Base-by-base conservation (phyloP, 1,284 basidiomycete species). In the Ceraceosorus guamensis region DNA sequence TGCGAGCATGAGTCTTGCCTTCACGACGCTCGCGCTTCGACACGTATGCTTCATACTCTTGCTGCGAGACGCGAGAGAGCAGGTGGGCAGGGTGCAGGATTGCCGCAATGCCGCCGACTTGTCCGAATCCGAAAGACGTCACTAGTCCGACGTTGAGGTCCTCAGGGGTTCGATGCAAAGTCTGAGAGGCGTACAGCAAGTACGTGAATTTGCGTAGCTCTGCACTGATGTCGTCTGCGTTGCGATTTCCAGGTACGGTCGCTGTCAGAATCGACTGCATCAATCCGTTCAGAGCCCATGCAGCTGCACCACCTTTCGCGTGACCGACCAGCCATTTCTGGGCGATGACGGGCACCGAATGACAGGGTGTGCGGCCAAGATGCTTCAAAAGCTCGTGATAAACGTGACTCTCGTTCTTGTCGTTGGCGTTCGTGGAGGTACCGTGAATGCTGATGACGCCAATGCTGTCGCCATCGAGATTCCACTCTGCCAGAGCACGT, bases 51-150 rank as follows among this genome's bases (percentile, higher is more conserved):
- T 85, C 83, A 70, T 91, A 93, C 61, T 82, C 77, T 33, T 83
- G 80, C 2, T 86, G 82, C 62, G 88, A 84, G 46, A 97, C 79
- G 11, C 87, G 82, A 53, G 86, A 93, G 65, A 91, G 86, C 62
- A 96, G 82, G 80, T 90, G 91, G 66, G 89, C 87, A 51, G 95
- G 91, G 78, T 98, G 87, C 56, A 98, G 77, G 67, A 96, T 81
- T 62, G 93, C 82, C 49, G 85, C 87, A 61, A 87, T 89, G 61
- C 93, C 95, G 63, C 93, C 95, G 10, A 75, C 73, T 83, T 98
- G 95, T 71, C 93, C 95, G 82, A 98, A 98, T 70, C 95, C 95
- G 80, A 98, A 98, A 16, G 91, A 96, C 3, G 93, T 96, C 82
- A 78, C 66, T 39, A 68, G 63, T 34, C 65, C 69, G 13, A 65